These are phyloP conservation scores for Stentor coeruleus DNA, from an alignment of 73 alveolate genomes.

Conservation along the genomic window DNA sequence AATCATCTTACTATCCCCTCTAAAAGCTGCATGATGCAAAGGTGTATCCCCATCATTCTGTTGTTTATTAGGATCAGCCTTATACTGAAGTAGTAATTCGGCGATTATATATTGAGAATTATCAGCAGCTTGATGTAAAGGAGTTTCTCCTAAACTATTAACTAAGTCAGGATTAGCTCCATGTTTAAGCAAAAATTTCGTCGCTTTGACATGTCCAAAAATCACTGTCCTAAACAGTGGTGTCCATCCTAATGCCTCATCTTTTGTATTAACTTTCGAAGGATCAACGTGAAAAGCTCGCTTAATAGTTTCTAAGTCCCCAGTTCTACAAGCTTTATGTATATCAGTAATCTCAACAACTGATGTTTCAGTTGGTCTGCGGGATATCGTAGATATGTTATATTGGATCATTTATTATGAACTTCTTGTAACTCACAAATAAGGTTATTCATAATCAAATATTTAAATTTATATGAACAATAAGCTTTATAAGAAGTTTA, in stretches of 20 bases:
- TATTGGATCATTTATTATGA: not conserved
- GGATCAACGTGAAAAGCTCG: not conserved
- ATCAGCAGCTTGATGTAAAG: slow-evolving; percentile 24
- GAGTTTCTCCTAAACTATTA: slow-evolving; percentile 25
- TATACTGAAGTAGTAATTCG: not conserved
- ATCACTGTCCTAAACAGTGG: slow-evolving; percentile 27
- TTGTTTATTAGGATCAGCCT: slow-evolving; percentile 23
- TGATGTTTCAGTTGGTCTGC: not conserved
- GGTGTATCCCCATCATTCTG: slow-evolving; percentile 33
- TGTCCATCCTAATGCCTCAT: slow-evolving; percentile 25
- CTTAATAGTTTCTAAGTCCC: slow-evolving; percentile 3
- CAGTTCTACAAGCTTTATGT: slow-evolving; percentile 28
- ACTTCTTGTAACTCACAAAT: no score
- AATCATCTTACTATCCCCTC: slow-evolving; percentile 13
- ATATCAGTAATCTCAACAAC: not conserved
- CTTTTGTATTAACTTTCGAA: slow-evolving; percentile 5
- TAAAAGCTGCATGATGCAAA: slow-evolving; percentile 28
- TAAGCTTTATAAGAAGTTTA: no score
- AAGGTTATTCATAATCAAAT: no score
- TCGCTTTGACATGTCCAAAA: slow-evolving; percentile 26
- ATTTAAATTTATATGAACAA: no score
- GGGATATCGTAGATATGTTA: not conserved
- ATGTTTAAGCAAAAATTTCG: slow-evolving; percentile 10
- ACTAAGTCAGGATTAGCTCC: slow-evolving; percentile 30
- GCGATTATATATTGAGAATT: slow-evolving; percentile 24